Evolutionary conservation across 2,329 filamentous ascomycete species (phyloP).

Genomic region (Emericellopsis cladophorae): DNA sequence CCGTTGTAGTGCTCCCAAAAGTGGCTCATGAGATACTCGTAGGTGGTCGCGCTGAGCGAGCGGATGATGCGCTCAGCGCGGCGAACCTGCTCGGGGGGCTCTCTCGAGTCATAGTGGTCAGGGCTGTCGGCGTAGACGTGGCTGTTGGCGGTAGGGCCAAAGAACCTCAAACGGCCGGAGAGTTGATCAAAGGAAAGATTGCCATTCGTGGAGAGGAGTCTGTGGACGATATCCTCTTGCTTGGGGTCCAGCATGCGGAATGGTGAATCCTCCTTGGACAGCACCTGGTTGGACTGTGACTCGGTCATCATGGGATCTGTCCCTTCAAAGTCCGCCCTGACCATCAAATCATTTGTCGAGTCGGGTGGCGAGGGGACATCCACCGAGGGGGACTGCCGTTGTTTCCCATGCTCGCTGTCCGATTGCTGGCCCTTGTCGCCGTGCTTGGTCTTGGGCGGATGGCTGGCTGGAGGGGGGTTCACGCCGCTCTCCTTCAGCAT

Average conservation of each 20-base stretch:
- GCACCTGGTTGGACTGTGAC: slow-evolving; percentile 9
- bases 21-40: slow-evolving; percentile 36
- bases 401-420: slow-evolving; percentile 1
- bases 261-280: slow-evolving; percentile 16
- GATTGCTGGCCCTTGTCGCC: slow-evolving; percentile 14
- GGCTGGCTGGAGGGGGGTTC: slow-evolving; percentile 32
- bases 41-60: slow-evolving; percentile 28
- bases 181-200: slow-evolving; percentile 38
- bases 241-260: slow-evolving; percentile 24
- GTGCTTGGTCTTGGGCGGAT: slow-evolving; percentile 38
- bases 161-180: slow-evolving; percentile 35
- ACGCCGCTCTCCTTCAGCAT: slow-evolving; percentile 37
- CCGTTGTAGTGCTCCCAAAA: slow-evolving; percentile 41
- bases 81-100: slow-evolving; percentile 30
- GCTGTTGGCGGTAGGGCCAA: slow-evolving; percentile 39
- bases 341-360: slow-evolving; percentile 15
- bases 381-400: slow-evolving; percentile 8
- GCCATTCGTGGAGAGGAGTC: slow-evolving; percentile 33
- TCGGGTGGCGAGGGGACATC: slow-evolving; percentile 17
- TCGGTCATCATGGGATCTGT: slow-evolving; percentile 7
- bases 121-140: slow-evolving; percentile 32
- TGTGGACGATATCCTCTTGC: slow-evolving; percentile 33
- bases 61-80: slow-evolving; percentile 34
- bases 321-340: slow-evolving; percentile 12
- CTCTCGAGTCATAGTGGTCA: slow-evolving; percentile 19